Conservation (phyloP, 495 filamentous ascomycete species). For the Penicillium maclennaniae region DNA sequence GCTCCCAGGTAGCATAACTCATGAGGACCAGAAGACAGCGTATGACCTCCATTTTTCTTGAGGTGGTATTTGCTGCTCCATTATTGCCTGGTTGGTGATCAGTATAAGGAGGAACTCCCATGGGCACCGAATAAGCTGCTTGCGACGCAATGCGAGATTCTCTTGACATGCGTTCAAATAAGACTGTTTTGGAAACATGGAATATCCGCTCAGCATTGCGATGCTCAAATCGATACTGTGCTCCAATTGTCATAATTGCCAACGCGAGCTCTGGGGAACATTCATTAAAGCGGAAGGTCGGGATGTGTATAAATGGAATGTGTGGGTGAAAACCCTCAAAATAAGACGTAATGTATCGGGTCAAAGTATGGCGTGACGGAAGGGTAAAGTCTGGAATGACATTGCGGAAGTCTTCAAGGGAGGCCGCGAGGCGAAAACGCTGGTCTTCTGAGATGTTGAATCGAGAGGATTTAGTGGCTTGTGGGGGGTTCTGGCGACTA, state of each 20-base stretch:
- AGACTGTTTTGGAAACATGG: constrained; percentile 32
- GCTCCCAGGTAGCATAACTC: constrained; percentile 41
- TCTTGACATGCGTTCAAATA: constrained; percentile 29
- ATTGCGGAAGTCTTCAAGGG: constrained; percentile 36
- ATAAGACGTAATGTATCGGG: constrained; percentile 36
- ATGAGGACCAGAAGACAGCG: constrained; percentile 35
- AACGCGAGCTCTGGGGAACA: constrained; percentile 30
- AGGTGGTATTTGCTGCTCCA: constrained; percentile 12
- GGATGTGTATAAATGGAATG: constrained; percentile 35
- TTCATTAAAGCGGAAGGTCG: constrained; percentile 34
- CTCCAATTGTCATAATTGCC: constrained; percentile 34
- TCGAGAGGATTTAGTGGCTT: constrained; percentile 21
- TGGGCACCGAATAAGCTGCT: constrained; percentile 8
- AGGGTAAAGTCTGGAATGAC: constrained; percentile 37
- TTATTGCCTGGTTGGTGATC: constrained; percentile 3
- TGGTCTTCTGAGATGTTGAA: constrained; percentile 38
- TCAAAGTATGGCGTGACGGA: constrained; percentile 38
- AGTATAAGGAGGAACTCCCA: constrained; percentile 15
- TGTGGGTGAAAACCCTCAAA: constrained; percentile 39
- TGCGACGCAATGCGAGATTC: constrained; percentile 19
- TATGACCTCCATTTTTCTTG: constrained; percentile 33
- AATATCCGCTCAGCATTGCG: constrained; percentile 35
- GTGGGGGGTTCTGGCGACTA: constrained; percentile 26
- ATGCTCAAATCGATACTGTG: constrained; percentile 38
- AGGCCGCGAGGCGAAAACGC: constrained; percentile 31